phyloP scores from a whole-genome alignment of 2,329 filamentous ascomycete species.

The Endoconidiophora laricicola region DNA sequence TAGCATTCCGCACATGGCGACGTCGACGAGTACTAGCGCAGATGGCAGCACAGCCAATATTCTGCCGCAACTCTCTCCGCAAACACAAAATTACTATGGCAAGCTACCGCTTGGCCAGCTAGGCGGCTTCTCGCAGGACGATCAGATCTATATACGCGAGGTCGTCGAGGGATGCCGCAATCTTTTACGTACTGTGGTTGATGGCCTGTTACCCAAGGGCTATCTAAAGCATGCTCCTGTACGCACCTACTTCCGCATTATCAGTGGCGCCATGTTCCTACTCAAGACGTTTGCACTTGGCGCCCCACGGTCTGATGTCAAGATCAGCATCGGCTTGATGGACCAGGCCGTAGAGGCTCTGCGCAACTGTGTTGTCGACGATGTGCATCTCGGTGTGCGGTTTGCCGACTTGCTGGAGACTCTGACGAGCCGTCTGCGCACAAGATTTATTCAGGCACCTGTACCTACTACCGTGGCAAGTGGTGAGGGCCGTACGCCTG shows the following conservation, averaged over 20 bases:
- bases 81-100: constrained; percentile 48
- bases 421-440: constrained; percentile 55
- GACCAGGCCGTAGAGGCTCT: constrained; percentile 59
- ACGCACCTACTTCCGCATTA: constrained; percentile 72
- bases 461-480: constrained; percentile 17
- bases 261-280: constrained; percentile 70
- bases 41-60: constrained; percentile 20
- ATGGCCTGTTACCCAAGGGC: constrained; percentile 55
- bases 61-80: constrained; percentile 36
- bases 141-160: constrained; percentile 58
- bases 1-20: constrained; percentile 18
- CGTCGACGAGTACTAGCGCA: constrained; percentile 18
- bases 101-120: constrained; percentile 47
- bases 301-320: constrained; percentile 61
- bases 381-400: constrained; percentile 69
- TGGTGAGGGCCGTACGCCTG: constrained; percentile 23
- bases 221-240: constrained; percentile 73
- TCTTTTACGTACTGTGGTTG: constrained; percentile 59
- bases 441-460: constrained; percentile 51
- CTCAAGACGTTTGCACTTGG: constrained; percentile 73
- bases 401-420: constrained; percentile 73
- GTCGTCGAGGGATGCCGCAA: constrained; percentile 65
- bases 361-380: constrained; percentile 64
- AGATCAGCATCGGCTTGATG: constrained; percentile 58
- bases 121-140: constrained; percentile 45